These are phyloP conservation scores for Globisporangium abappressorium DNA, from an alignment of 352 stramenopile species.

Conservation along the genomic window DNA sequence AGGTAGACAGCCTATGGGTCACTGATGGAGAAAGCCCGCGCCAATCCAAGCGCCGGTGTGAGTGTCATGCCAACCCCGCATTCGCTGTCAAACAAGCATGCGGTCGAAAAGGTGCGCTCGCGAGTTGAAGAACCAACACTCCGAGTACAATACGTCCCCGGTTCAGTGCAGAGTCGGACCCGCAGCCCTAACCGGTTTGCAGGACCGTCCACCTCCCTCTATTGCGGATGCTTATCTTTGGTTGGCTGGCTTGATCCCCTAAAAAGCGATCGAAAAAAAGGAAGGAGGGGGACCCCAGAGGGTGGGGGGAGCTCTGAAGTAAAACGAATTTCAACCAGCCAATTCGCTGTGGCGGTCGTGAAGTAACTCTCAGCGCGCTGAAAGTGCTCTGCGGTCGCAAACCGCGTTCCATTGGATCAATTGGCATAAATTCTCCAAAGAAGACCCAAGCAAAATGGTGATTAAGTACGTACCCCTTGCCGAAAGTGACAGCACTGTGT, in stretches of 20 bases:
- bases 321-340: conserved; percentile 79
- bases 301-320: conserved; percentile 26
- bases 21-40: background rate
- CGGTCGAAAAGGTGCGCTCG: background rate
- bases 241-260: conserved; percentile 11
- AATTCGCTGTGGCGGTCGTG: conserved; percentile 47
- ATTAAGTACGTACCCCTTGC: conserved; percentile 77
- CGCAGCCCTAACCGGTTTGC: conserved; percentile 1
- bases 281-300: conserved; percentile 6
- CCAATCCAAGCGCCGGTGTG: background rate
- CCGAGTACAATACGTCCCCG: background rate
- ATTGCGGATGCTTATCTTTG: conserved; percentile 3
- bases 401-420: conserved; percentile 46
- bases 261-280: background rate
- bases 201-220: background rate
- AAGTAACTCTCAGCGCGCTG: conserved; percentile 38
- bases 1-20: background rate
- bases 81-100: background rate
- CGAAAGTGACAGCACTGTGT: background rate
- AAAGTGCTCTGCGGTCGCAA: conserved; percentile 22
- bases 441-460: conserved; percentile 88
- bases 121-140: background rate
- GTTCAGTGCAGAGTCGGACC: background rate
- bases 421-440: conserved; percentile 88
- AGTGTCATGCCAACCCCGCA: background rate